phyloP scores from a whole-genome alignment of 1,284 basidiomycete genomes.

The Sphaerobolus stellatus region DNA sequence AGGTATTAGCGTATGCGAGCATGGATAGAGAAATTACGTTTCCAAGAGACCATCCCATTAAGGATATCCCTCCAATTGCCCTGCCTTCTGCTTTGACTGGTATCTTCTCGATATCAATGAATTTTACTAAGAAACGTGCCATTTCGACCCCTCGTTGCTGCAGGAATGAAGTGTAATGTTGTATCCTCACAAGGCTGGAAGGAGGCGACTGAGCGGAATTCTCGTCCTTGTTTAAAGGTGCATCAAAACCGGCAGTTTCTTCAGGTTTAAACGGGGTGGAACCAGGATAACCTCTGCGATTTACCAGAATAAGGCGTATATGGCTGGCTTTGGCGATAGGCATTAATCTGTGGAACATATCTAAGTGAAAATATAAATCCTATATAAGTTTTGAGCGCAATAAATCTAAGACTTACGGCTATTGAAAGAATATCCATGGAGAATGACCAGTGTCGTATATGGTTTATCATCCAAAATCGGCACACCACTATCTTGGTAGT shows the following conservation, averaged over 20 bases:
- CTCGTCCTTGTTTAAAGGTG: neutral
- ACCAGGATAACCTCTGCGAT: slow-evolving; percentile 23
- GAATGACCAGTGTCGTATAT: slow-evolving; percentile 23
- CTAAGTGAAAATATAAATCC: slow-evolving; percentile 8
- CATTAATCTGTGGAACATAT: slow-evolving; percentile 21
- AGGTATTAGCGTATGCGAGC: slow-evolving; percentile 23
- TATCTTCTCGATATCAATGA: slow-evolving; percentile 23
- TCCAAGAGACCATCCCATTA: slow-evolving; percentile 30
- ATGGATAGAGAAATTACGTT: slow-evolving; percentile 20
- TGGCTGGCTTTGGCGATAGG: slow-evolving; percentile 17
- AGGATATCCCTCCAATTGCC: slow-evolving; percentile 24
- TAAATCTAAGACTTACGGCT: slow-evolving; percentile 15
- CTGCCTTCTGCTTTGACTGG: slow-evolving; percentile 16
- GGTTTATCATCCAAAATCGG: slow-evolving; percentile 1
- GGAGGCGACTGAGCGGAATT: neutral
- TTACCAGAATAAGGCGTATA: slow-evolving; percentile 21
- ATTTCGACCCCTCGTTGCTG: slow-evolving; percentile 24
- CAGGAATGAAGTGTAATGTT: slow-evolving; percentile 3
- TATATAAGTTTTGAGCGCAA: neutral
- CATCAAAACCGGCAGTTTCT: neutral
- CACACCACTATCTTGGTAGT: slow-evolving; percentile 23
- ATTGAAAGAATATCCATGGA: slow-evolving; percentile 23
- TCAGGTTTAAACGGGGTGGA: slow-evolving; percentile 20
- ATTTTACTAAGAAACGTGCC: slow-evolving; percentile 26
- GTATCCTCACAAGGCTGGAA: neutral